Evolutionary conservation across 2,329 filamentous ascomycete genomes (phyloP).

Genomic region (Lachnellula cervina): DNA sequence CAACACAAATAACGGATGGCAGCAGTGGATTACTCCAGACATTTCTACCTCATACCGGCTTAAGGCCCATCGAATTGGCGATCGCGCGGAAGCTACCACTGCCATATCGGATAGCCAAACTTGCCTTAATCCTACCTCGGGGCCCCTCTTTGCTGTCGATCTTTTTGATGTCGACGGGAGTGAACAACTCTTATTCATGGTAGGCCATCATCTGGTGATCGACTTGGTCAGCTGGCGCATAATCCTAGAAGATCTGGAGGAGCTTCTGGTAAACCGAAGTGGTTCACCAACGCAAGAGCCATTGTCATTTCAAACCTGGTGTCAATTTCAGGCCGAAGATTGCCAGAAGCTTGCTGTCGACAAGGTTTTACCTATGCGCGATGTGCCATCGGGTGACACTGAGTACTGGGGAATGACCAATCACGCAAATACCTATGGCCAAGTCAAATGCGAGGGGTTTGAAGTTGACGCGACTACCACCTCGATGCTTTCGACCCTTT

Average conservation of each 20-base stretch:
- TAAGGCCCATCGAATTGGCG: neutral
- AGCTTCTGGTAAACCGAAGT: conserved; percentile 8
- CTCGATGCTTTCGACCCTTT: conserved; percentile 19
- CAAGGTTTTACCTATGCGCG: conserved; percentile 25
- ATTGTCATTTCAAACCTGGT: conserved; percentile 33
- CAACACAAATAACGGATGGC: conserved; percentile 26
- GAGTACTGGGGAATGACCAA: conserved; percentile 27
- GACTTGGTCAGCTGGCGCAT: conserved; percentile 37
- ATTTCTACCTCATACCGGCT: conserved; percentile 5
- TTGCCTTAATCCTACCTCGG: conserved; percentile 22
- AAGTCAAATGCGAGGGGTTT: conserved; percentile 34
- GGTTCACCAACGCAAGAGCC: conserved; percentile 9
- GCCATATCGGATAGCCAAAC: conserved; percentile 26
- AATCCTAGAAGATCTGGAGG: conserved; percentile 35
- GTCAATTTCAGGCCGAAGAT: conserved; percentile 31
- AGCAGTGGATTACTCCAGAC: conserved; percentile 31
- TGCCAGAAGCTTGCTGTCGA: conserved; percentile 27
- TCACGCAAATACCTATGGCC: conserved; percentile 22
- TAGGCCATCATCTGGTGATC: conserved; percentile 27
- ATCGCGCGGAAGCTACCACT: neutral
- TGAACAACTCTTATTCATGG: conserved; percentile 33
- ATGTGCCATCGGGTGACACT: conserved; percentile 3
- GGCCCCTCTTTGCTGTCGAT: conserved; percentile 22
- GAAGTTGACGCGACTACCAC: conserved; percentile 39
- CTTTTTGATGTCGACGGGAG: conserved; percentile 15